phyloP scores from a whole-genome alignment of 495 filamentous ascomycete genomes.

The Tuber borchii region DNA sequence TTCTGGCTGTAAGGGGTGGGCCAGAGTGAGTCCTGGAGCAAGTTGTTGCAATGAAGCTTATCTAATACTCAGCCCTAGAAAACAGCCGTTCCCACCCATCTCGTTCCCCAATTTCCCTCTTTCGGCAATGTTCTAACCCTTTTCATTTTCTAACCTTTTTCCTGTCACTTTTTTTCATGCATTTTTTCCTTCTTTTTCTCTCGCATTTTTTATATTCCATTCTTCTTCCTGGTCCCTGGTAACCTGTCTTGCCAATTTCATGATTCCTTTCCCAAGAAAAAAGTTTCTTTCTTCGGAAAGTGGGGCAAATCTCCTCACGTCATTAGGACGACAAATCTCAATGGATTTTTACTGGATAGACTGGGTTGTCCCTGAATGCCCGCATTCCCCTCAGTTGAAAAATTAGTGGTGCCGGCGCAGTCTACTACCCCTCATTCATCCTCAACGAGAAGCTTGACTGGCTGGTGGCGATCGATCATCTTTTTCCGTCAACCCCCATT shows the following conservation, averaged over 20 bases:
- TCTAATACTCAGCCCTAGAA: neutral
- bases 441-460: neutral
- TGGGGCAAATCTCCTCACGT: neutral
- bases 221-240: neutral
- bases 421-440: neutral
- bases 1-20: no score
- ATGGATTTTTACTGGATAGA: neutral
- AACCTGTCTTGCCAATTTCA: neutral
- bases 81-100: neutral
- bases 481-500: neutral
- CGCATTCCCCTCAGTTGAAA: neutral
- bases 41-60: neutral
- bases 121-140: neutral
- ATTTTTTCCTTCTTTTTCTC: no score
- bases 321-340: neutral
- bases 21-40: neutral
- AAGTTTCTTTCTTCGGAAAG: neutral
- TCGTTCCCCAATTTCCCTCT: neutral
- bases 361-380: neutral
- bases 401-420: no score
- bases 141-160: neutral
- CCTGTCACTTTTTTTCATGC: neutral
- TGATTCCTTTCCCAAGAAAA: neutral
- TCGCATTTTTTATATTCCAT: neutral
- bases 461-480: neutral